Base-by-base conservation (phyloP, 257 asterid genomes). In the Primulina eburnea region DNA sequence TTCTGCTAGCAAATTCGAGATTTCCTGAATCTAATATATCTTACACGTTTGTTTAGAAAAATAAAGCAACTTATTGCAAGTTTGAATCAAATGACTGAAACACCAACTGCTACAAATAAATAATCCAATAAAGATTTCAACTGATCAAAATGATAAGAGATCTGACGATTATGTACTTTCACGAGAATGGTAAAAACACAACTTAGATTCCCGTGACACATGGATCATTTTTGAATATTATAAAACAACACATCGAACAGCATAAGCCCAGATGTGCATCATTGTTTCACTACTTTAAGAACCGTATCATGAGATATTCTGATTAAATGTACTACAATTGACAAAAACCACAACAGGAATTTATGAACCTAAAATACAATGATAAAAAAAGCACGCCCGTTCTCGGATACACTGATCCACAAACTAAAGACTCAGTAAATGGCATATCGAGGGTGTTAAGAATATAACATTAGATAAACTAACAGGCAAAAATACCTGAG, bases 171-270 rank as follows among this genome's bases (percentile, higher is more conserved):
- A 57, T 5, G 34, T 32, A 4, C 34, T 32, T 32, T 28, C 65
- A 43, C 30, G 59, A 32, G 21, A 69, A 30, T 65, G 52, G n/a
- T 33, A 21, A 29, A 69, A 62, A 14, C 65, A n/a, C 62, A 73
- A 34, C 32, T 57, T 55, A 64, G 37, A 73, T 2, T 47, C 35
- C 24, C 71, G 34, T 62, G 38, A 43, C 26, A 32, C 16, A 20
- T 30, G n/a, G 14, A 6, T 56, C 65, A 53, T 29, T 20, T 65
- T 33, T 32, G 2, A 10, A 60, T 10, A 58, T 43, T 43, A 4
- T 4, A 47, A 30, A 16, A 14, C 56, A 14, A 12, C 12, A 62
- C 52, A 62, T 5, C 32, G 5, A 33, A 33, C 37, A 30, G 47
- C 29, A 43, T 32, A 38, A 24, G 47, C 37, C 32, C 35, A 40